Evolutionary conservation across 805 yeast species (phyloP).

Genomic region (Ogataea ganodermae): DNA sequence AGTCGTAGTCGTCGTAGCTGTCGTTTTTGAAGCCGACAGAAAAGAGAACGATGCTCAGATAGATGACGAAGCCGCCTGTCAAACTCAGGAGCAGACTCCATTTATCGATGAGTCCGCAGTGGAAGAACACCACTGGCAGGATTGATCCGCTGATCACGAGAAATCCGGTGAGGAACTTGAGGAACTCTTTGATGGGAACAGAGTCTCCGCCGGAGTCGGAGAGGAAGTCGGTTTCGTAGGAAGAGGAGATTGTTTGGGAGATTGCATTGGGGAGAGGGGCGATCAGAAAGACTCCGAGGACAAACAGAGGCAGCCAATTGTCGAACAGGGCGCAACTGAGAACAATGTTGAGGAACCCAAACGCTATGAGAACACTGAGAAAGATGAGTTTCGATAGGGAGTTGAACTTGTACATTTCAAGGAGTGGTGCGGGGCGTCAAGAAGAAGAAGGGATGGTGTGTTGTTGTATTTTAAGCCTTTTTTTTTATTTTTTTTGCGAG

Average conservation of each 20-base stretch:
- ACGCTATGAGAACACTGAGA: constrained; percentile 73
- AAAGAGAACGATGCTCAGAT: constrained; percentile 79
- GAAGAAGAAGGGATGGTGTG: constrained; percentile 56
- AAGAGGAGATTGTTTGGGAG: constrained; percentile 25
- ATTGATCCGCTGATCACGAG: constrained; percentile 36
- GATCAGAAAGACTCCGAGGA: constrained; percentile 39
- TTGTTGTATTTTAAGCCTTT: too few species aligned
- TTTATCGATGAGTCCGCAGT: constrained; percentile 29
- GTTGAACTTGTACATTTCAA: constrained; percentile 33
- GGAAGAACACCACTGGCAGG: constrained; percentile 36
- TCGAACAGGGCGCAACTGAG: constrained; percentile 83
- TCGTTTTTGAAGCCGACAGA: constrained; percentile 69
- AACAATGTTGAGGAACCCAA: constrained; percentile 86
- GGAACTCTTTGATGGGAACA: constrained; percentile 29
- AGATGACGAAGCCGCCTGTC: constrained; percentile 81
- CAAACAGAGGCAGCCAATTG: constrained; percentile 88
- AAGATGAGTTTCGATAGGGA: constrained; percentile 78
- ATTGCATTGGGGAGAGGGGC: constrained; percentile 40
- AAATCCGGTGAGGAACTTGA: constrained; percentile 36
- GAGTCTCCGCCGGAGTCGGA: constrained; percentile 27
- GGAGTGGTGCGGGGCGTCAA: constrained; percentile 42
- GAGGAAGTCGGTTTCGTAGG: constrained; percentile 35
- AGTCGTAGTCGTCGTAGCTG: constrained; percentile 44
- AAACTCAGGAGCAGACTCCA: constrained; percentile 60
- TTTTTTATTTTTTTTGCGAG: background rate